A percentile compares a stretch with the other conserved stretches of the same genome.
Evolutionary conservation across 2,329 filamentous ascomycete species (phyloP).

Genomic region (Cercospora sp.): DNA sequence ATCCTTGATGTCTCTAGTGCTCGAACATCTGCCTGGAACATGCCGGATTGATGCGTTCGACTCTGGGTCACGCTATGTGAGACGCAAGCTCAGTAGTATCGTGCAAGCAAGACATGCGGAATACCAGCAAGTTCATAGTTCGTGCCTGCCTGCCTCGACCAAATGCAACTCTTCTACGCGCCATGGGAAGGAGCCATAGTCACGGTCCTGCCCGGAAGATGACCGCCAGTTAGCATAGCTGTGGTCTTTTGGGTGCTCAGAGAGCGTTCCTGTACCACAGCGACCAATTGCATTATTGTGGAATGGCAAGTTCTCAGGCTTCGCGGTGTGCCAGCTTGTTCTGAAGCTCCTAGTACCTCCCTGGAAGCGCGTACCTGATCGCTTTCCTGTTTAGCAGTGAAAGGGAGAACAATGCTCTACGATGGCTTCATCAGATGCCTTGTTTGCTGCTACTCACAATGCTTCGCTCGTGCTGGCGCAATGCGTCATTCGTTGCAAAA

Average conservation of each 20-base stretch:
- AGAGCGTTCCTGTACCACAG: background rate
- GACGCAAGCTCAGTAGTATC: background rate
- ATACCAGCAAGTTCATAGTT: background rate
- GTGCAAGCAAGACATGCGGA: background rate
- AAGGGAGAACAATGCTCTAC: background rate
- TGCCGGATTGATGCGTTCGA: background rate
- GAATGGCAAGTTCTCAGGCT: background rate
- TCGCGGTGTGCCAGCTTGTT: background rate
- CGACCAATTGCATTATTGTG: background rate
- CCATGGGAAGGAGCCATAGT: background rate
- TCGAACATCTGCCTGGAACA: background rate
- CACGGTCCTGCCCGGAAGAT: background rate
- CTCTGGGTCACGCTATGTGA: background rate
- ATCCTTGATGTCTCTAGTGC: background rate
- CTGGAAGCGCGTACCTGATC: background rate
- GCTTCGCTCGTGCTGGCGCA: background rate
- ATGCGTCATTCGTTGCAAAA: background rate
- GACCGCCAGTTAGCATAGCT: background rate
- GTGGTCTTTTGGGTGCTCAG: background rate
- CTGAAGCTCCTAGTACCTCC: background rate
- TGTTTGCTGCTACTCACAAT: background rate
- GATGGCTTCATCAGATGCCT: background rate
- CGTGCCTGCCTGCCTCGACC: background rate
- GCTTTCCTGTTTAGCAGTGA: background rate
- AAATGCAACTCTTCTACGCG: background rate